A percentile compares a stretch with the other conserved stretches of the same genome.
phyloP scores from a whole-genome alignment of 805 yeast species.

The Lachancea cidri region DNA sequence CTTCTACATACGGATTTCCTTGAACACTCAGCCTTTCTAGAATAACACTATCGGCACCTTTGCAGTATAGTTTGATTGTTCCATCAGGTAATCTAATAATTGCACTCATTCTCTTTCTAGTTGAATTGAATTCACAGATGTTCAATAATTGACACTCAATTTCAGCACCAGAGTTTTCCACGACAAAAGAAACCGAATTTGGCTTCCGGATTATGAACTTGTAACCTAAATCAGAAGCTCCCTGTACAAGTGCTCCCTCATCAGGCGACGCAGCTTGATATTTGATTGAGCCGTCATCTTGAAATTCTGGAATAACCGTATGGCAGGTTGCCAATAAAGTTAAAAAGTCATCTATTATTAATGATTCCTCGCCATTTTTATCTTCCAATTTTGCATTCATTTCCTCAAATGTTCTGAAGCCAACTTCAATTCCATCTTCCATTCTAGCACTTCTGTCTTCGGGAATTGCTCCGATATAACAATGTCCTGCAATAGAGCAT shows the following conservation, averaged over 20 bases:
- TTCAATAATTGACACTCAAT: slow-evolving; percentile 73
- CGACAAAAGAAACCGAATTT: slow-evolving; percentile 62
- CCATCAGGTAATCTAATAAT: slow-evolving; percentile 94
- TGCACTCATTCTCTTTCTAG: slow-evolving; percentile 97
- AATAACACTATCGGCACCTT: slow-evolving; percentile 97
- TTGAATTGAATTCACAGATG: slow-evolving; percentile 94
- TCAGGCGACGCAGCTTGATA: slow-evolving; percentile 99
- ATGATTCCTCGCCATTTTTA: slow-evolving; percentile 41
- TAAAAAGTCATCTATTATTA: slow-evolving; percentile 66
- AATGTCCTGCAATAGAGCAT: slow-evolving; percentile 87
- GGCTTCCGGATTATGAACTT: slow-evolving; percentile 84
- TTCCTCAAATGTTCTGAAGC: slow-evolving; percentile 66
- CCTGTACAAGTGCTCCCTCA: slow-evolving; percentile 97
- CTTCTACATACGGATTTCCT: slow-evolving; percentile 71
- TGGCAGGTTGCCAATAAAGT: slow-evolving; percentile 88
- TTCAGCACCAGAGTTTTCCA: slow-evolving; percentile 43
- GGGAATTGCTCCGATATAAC: slow-evolving; percentile 84
- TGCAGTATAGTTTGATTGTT: slow-evolving; percentile 76
- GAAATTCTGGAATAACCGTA: slow-evolving; percentile 91
- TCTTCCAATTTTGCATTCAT: slow-evolving; percentile 44
- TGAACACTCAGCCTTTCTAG: slow-evolving; percentile 69
- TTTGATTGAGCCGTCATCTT: slow-evolving; percentile 59
- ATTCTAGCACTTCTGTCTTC: slow-evolving; percentile 76
- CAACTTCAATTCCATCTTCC: slow-evolving; percentile 76
- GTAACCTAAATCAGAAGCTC: slow-evolving; percentile 87